Percentiles rank a stretch among this genome's conserved stretches.
Evolutionary conservation across 176 grass and related monocot species (phyloP).

Genomic region (Dendrocalamus sinicus): DNA sequence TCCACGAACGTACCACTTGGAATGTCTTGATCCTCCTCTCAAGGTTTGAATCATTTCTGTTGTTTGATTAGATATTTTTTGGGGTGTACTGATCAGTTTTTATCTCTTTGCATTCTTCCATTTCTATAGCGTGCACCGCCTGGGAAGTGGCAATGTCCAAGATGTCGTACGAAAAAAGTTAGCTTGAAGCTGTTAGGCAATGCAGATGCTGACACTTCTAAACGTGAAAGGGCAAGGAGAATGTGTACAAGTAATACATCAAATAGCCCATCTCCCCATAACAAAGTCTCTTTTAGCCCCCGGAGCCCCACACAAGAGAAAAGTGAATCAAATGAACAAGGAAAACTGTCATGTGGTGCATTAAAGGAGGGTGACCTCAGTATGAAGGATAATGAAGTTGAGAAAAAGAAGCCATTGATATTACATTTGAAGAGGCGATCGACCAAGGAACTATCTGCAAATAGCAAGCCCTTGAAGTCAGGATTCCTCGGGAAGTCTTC

Average conservation of each 20-base stretch:
- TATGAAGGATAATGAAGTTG: conserved; percentile 47
- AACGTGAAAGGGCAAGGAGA: conserved; percentile 70
- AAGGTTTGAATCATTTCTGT: conserved; percentile 62
- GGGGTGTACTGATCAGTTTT: conserved; percentile 28
- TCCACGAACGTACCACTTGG: conserved; percentile 89
- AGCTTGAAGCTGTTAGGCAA: conserved; percentile 63
- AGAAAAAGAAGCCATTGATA: conserved; percentile 57
- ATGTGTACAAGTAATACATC: conserved; percentile 49
- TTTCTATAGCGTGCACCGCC: conserved; percentile 64
- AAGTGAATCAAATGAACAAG: conserved; percentile 57
- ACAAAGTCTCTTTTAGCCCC: conserved; percentile 54
- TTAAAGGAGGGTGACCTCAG: conserved; percentile 42
- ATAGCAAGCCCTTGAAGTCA: conserved; percentile 50
- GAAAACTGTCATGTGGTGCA: conserved; percentile 47
- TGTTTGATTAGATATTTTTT: conserved; percentile 36
- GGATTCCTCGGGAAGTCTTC: conserved; percentile 45
- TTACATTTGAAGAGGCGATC: conserved; percentile 55
- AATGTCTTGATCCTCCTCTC: conserved; percentile 90
- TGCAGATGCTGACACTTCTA: conserved; percentile 59
- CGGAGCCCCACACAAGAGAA: conserved; percentile 51
- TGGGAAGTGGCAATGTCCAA: conserved; percentile 89
- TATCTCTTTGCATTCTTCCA: conserved; percentile 32
- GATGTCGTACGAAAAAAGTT: conserved; percentile 61
- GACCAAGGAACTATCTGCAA: conserved; percentile 48
- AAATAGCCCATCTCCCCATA: conserved; percentile 50